A percentile compares a stretch with the other conserved stretches of the same genome.
Evolutionary conservation across 495 filamentous ascomycete genomes (phyloP).

Genomic region (Emericellopsis terricola): DNA sequence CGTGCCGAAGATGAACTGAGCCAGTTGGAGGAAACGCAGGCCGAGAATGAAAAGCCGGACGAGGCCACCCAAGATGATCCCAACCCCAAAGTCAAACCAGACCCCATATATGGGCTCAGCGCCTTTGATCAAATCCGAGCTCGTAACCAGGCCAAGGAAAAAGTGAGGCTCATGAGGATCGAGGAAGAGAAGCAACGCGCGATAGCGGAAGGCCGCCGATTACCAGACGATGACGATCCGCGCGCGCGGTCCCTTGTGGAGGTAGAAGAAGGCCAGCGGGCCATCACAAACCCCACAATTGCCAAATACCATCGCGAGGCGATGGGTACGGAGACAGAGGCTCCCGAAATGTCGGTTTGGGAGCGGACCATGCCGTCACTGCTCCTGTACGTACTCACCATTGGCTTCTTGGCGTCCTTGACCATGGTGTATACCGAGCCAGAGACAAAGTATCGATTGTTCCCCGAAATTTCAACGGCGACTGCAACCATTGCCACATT

Average conservation of each 20-base stretch:
- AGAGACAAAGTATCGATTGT: slow-evolving; percentile 36
- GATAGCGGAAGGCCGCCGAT: slow-evolving; percentile 28
- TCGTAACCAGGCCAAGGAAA: slow-evolving; percentile 18
- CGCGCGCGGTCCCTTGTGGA: slow-evolving; percentile 26
- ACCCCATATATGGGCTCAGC: slow-evolving; percentile 27
- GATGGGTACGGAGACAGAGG: slow-evolving; percentile 22
- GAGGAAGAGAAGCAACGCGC: slow-evolving; percentile 26
- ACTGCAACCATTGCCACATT: slow-evolving; percentile 57
- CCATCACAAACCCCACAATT: slow-evolving; percentile 16
- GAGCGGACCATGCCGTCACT: slow-evolving; percentile 50
- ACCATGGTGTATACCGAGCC: slow-evolving; percentile 47
- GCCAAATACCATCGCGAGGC: slow-evolving; percentile 16
- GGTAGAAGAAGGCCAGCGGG: slow-evolving; percentile 10
- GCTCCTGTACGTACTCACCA: slow-evolving; percentile 31
- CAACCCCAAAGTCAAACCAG: slow-evolving; percentile 6
- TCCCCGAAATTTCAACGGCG: slow-evolving; percentile 57
- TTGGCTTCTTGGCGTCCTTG: slow-evolving; percentile 33
- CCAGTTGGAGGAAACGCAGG: slow-evolving; percentile 35
- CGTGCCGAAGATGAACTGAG: slow-evolving; percentile 38
- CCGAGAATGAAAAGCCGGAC: slow-evolving; percentile 5
- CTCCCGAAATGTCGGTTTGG: slow-evolving; percentile 27
- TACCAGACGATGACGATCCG: slow-evolving; percentile 26
- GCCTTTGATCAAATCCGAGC: slow-evolving; percentile 30
- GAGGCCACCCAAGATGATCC: slow-evolving; percentile 8
- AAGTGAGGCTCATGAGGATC: slow-evolving; percentile 14